Conservation (phyloP, 1,284 basidiomycete genomes). For the Leccinum subatratum region DNA sequence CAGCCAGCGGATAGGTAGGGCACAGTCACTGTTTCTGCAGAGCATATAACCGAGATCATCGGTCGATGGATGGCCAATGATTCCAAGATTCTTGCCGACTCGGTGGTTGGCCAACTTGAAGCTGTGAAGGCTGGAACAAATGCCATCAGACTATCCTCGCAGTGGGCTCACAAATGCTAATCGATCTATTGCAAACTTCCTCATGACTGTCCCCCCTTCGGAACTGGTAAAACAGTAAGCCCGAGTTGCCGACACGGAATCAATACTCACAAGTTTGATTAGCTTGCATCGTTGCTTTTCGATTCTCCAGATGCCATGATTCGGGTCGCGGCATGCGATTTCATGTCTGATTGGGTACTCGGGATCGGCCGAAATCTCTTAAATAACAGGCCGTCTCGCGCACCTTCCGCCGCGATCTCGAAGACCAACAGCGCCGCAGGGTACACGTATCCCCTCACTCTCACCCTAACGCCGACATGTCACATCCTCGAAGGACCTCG, state of each 20-base stretch:
- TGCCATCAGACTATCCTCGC: constrained; percentile 85
- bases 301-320: constrained; percentile 89
- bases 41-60: constrained; percentile 90
- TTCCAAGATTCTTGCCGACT: constrained; percentile 57
- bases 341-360: constrained; percentile 72
- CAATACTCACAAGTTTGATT: constrained; percentile 10
- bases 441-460: too few species aligned
- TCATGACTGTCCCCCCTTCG: constrained; percentile 88
- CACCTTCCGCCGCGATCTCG: too few species aligned
- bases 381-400: too few species aligned
- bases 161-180: constrained; percentile 84
- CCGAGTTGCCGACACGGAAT: neutral
- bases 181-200: constrained; percentile 87
- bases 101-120: constrained; percentile 80
- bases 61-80: constrained; percentile 86
- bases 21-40: constrained; percentile 77
- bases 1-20: constrained; percentile 53
- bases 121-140: constrained; percentile 88
- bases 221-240: constrained; percentile 84
- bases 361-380: too few species aligned
- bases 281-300: constrained; percentile 84
- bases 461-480: too few species aligned
- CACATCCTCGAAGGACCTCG: too few species aligned
- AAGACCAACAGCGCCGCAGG: too few species aligned
- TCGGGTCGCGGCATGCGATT: constrained; percentile 85